Evolutionary conservation across 306 rosid genomes (phyloP), one percentile per base, ranked within the genome.

Genomic region (Gastrolobium villosum): DNA sequence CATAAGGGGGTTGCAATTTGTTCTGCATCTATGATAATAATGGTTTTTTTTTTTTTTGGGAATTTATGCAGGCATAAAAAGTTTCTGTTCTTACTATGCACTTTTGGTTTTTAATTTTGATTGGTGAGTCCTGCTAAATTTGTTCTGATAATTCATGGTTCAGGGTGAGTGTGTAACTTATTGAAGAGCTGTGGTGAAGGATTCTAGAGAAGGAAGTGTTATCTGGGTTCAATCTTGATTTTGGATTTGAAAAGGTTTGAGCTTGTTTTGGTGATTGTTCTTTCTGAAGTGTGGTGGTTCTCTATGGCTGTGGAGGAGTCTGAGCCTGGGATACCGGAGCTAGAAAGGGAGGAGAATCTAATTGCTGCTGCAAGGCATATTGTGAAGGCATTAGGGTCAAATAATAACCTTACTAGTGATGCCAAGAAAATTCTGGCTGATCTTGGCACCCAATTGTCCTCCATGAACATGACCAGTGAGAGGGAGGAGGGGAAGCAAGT

Each of bases 361-460:
- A 88, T 94, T 86, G 93, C 94, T 76, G 87, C 97, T 5, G 94
- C 90, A 2, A 85, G 85, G 67, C 85, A 83, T 69, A 89, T 94
- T 73, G 90, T 89, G 40, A 88, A 72, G 77, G 93, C 89, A 5
- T 74, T 94, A 55, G 90, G 92, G 40, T 92, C 96, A 10, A 88
- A 79, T 43, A 92, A 86, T 88, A 84, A 78, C 39, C 91, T 94
- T 37, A 85, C 96, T 2, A 80, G 46, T 34, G 89, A 86, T 81
- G 87, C 89, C 39, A 92, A 90, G 86, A 88, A 81, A 65, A 76
- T 90, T 86, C 71, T 94, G 75, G 89, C 89, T 30, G 91, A 90
- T 85, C 97, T 94, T 75, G 93, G 95, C 31, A 5, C 85, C 9
- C 87, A 87, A 49, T 77, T 94, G 79, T 89, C 93, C 10, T 77